Base-by-base conservation (phyloP, 2,329 filamentous ascomycete species). In the Macrophomina tecta region DNA sequence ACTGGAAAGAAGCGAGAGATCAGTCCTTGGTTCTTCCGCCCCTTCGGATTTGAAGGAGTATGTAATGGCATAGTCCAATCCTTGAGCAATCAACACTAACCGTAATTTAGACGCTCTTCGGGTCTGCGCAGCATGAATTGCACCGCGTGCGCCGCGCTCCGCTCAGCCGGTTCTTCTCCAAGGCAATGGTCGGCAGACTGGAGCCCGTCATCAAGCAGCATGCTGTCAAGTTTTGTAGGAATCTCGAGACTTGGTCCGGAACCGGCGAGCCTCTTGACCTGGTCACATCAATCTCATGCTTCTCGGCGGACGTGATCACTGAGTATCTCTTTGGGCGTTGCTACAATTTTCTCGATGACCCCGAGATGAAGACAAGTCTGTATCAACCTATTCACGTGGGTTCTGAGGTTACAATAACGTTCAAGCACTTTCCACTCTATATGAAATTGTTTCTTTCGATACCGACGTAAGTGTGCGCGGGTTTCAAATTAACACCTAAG, bases 81-180 rank as follows among this genome's bases (percentile, higher is more conserved):
- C n/a, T n/a, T n/a, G n/a, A n/a, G n/a, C n/a, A n/a, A n/a, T n/a
- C n/a, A n/a, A n/a, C n/a, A n/a, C n/a, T n/a, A n/a, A n/a, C n/a
- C n/a, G n/a, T n/a, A n/a, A n/a, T n/a, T n/a, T n/a, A n/a, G n/a
- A n/a, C n/a, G n/a, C n/a, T n/a, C n/a, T n/a, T n/a, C n/a, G n/a
- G n/a, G n/a, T 70, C 73, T 8, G 71, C 70, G 7, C 58, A 66
- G 12, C 70, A 72, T 28, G 69, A 72, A 1, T 52, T 68, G 5
- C 73, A 75, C 48, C 62, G 67, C 16, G 45, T 69, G 9, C 68
- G 73, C 14, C 68, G 73, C 7, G 67, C 64, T 12, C 69, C 73
- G 11, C 55, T 75, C 38, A 70, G 68, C 32, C 68, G 67, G 1
- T 75, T 72, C 71, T 75, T 75, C 63, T 72, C 71, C 12, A 75